phyloP scores from a whole-genome alignment of 2,329 filamentous ascomycete species.

The Verticillium zaregamsianum region DNA sequence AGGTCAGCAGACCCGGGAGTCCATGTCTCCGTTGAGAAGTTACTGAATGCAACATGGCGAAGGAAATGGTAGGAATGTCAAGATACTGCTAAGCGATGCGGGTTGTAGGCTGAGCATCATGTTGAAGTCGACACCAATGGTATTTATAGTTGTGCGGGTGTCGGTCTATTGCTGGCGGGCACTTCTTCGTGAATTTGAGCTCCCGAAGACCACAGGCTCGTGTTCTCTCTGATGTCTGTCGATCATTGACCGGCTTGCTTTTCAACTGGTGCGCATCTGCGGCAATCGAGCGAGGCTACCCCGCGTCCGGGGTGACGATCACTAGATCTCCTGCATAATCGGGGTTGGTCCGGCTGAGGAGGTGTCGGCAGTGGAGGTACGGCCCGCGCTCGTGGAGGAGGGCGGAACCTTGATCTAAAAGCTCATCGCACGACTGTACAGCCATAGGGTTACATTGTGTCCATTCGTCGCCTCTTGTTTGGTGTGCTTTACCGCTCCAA shows the following conservation, averaged over 20 bases:
- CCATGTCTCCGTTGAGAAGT: neutral
- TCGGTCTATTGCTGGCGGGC: neutral
- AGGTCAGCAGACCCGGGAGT: neutral
- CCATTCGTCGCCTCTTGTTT: neutral
- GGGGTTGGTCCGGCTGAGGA: neutral
- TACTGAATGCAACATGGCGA: constrained; percentile 2
- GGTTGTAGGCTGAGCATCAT: neutral
- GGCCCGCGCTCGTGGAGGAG: neutral
- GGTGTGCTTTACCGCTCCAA: neutral
- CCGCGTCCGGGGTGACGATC: neutral
- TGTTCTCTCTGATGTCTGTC: neutral
- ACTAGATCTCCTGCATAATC: neutral
- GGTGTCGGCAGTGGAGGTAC: neutral
- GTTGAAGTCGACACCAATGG: neutral
- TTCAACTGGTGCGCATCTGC: constrained; percentile 9
- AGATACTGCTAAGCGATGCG: neutral
- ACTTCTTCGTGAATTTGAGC: neutral
- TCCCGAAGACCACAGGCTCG: neutral
- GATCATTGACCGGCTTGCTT: neutral
- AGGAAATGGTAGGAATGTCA: neutral
- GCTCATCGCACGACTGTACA: neutral
- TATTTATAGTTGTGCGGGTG: neutral
- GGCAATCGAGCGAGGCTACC: constrained; percentile 7
- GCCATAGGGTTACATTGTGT: neutral
- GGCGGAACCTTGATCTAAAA: neutral